Evolutionary conservation across 768 basidiomycete genomes (phyloP).

Genomic region (Tylopilus rubrobrunneus): DNA sequence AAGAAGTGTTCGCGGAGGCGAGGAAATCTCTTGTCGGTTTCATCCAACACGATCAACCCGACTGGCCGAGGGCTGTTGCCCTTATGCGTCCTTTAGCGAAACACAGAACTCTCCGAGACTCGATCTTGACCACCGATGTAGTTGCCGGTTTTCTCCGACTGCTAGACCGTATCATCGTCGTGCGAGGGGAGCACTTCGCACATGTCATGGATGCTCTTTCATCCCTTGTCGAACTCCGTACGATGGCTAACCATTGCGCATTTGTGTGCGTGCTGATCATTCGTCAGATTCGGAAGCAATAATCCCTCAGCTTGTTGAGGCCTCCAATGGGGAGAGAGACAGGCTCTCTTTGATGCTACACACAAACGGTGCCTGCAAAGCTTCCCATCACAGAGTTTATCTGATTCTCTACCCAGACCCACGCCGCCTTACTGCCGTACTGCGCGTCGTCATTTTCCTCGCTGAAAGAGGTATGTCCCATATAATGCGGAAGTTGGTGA

Average conservation of each 20-base stretch:
- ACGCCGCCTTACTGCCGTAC: constrained; percentile 3
- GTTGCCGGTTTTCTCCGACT: neutral
- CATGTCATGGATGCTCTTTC: constrained; percentile 6
- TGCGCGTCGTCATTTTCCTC: constrained; percentile 5
- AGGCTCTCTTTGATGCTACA: constrained; percentile 3
- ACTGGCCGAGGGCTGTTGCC: constrained; percentile 5
- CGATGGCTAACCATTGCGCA: neutral
- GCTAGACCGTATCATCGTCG: neutral
- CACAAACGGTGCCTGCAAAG: neutral
- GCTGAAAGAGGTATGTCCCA: constrained; percentile 1
- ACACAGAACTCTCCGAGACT: neutral
- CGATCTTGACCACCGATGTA: neutral
- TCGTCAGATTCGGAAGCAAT: neutral
- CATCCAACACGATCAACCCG: constrained; percentile 3
- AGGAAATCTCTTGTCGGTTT: constrained; percentile 1
- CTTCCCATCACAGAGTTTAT: too few species aligned
- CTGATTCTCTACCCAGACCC: neutral
- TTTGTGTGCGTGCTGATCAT: neutral
- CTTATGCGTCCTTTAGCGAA: constrained; percentile 6
- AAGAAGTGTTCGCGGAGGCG: constrained; percentile 4
- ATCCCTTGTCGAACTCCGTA: constrained; percentile 5
- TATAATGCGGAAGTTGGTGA: neutral
- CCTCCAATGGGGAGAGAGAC: neutral
- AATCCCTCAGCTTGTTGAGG: neutral
- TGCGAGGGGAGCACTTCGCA: constrained; percentile 2